Percentiles rank a stretch among this genome's conserved stretches.
Evolutionary conservation across 495 filamentous ascomycete species (phyloP).

Genomic region (Cercophora newfieldiana): DNA sequence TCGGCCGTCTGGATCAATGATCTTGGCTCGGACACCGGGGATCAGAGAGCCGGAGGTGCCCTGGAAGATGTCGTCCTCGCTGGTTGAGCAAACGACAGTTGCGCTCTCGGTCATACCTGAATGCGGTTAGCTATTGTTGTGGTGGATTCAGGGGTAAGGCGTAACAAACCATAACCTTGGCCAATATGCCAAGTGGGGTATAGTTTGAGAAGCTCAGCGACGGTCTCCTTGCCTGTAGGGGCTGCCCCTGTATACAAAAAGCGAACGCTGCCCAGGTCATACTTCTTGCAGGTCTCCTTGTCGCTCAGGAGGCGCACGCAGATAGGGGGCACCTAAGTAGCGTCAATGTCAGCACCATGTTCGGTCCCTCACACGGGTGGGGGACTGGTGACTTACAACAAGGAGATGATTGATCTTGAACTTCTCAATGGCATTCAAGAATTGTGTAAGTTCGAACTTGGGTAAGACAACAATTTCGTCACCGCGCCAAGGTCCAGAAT

Average conservation of each 20-base stretch:
- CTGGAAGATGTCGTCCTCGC: conserved; percentile 64
- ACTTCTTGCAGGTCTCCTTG: conserved; percentile 60
- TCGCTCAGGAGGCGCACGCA: conserved; percentile 78
- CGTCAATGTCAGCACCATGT: neutral
- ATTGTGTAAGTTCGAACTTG: conserved; percentile 72
- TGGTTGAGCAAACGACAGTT: conserved; percentile 70
- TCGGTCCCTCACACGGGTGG: neutral
- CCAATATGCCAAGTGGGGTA: conserved; percentile 68
- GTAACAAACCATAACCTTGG: conserved; percentile 73
- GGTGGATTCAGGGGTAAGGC: neutral
- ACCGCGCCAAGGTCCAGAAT: conserved; percentile 68
- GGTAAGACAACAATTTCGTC: conserved; percentile 80
- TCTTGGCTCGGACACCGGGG: conserved; percentile 64
- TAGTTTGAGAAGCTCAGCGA: conserved; percentile 61
- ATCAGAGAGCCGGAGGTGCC: conserved; percentile 74
- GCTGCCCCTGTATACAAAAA: conserved; percentile 79
- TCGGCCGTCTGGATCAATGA: conserved; percentile 70
- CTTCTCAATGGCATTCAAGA: conserved; percentile 66
- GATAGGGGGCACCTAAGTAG: conserved; percentile 73
- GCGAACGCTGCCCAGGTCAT: conserved; percentile 70
- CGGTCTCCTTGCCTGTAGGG: conserved; percentile 77
- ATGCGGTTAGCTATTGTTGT: neutral
- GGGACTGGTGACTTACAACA: conserved; percentile 48
- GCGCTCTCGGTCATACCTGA: conserved; percentile 74
- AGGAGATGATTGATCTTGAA: conserved; percentile 71